Evolutionary conservation across 441 rosid species (phyloP), one percentile per base, ranked within the genome.

Genomic region (Euphorbia schlechtendalii): DNA sequence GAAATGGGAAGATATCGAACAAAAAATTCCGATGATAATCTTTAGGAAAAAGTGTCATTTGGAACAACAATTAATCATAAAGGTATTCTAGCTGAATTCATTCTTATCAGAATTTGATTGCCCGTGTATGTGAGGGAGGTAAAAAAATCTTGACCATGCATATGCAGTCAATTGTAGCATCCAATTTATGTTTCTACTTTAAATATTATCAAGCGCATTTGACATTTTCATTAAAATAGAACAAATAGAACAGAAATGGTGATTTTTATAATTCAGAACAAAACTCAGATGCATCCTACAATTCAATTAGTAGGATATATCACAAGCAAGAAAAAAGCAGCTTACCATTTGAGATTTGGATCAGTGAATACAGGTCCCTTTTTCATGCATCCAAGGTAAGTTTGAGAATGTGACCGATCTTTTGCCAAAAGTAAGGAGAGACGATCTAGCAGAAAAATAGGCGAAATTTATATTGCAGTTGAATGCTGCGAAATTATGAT

Each of bases 331-430:
- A 61, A 60, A 21, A 56, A 77, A 60, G 63, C 32, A 54, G 71
- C 89, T 61, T 25, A 86, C 97, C 96, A 86, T 82, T 90, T 93
- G 17, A 90, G 84, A 63, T 84, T 85, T 46, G 91, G 89, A 82
- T 93, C 87, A 63, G 85, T 86, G 71, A 88, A 90, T 62, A 90
- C 90, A 0, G 88, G 88, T 67, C 98, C 96, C 74, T 90, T 90
- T 63, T 90, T 93, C 88, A 90, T 64, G 87, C 98, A 93, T 68
- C 97, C 98, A 27, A 93, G 80, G 76, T 93, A 93, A 61, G 96
- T 90, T 75, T 83, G 92, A 28, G 95, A 74, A 80, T 86, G 92
- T 70, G 81, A 20, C 63, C 91, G 83, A 63, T 90, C 96, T 79
- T 86, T 83, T 46, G 96, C 90, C 82, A 93, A 73, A 48, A 93